These are phyloP conservation scores for Citrus trifoliata DNA, from an alignment of 345 rosid genomes.

Conservation along the genomic window DNA sequence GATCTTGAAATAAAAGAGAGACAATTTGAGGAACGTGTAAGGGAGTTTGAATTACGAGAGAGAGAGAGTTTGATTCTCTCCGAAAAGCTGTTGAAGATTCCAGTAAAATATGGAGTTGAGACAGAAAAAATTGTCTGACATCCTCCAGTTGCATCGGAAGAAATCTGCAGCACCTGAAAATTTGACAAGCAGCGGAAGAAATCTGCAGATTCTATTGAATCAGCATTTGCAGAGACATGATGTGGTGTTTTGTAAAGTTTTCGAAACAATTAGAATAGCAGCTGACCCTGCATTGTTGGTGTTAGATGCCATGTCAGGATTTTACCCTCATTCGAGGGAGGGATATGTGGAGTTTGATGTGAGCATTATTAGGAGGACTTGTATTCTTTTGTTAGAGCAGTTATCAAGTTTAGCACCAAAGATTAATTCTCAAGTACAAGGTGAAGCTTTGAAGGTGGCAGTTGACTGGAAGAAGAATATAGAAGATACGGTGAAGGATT, in stretches of 20 bases:
- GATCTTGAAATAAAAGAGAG: neutral
- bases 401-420: conserved; percentile 36
- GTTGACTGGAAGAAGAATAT: conserved; percentile 39
- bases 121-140: too few relatives aligned
- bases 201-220: conserved; percentile 44
- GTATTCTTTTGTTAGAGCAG: conserved; percentile 47
- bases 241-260: conserved; percentile 27
- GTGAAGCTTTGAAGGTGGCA: conserved; percentile 39
- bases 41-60: conserved; percentile 22
- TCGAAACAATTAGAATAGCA: conserved; percentile 18
- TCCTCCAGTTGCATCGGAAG: too few relatives aligned
- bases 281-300: conserved; percentile 59
- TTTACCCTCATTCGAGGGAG: conserved; percentile 32
- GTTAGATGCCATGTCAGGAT: conserved; percentile 49
- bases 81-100: neutral
- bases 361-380: conserved; percentile 33
- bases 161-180: too few relatives aligned
- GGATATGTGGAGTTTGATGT: conserved; percentile 25
- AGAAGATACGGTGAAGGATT: conserved; percentile 19
- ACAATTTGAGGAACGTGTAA: conserved; percentile 8
- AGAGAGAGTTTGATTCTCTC: neutral
- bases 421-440: conserved; percentile 25
- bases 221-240: conserved; percentile 32
- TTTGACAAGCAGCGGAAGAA: conserved; percentile 23
- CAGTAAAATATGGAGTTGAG: neutral